These are phyloP conservation scores for Saturnispora besseyi DNA, from an alignment of 805 yeast species.

Conservation along the genomic window DNA sequence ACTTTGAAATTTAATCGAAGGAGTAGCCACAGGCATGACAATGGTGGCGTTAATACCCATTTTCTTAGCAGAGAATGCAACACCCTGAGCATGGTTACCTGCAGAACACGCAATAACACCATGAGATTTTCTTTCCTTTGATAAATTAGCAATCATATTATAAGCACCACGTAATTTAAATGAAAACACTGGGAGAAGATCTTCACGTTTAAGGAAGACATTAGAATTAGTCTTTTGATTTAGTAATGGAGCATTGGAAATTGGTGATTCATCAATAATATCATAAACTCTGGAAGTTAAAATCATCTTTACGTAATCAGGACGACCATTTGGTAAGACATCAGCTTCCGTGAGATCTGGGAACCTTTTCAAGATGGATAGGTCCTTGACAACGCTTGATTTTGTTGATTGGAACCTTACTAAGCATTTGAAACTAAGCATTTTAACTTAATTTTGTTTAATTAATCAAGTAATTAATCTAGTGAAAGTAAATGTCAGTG, in stretches of 20 bases:
- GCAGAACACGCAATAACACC: slow-evolving; percentile 99
- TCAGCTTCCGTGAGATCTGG: slow-evolving; percentile 45
- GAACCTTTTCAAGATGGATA: slow-evolving; percentile 21
- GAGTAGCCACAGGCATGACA: slow-evolving; percentile 97
- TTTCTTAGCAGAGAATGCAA: slow-evolving; percentile 81
- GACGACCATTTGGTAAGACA: slow-evolving; percentile 51
- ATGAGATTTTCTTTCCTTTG: slow-evolving; percentile 50
- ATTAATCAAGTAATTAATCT: too few relatives aligned
- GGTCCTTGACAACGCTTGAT: neutral
- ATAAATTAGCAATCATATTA: slow-evolving; percentile 88
- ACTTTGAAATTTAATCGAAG: slow-evolving; percentile 85
- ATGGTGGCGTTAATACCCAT: slow-evolving; percentile 89
- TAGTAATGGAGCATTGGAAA: slow-evolving; percentile 63
- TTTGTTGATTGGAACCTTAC: slow-evolving; percentile 4
- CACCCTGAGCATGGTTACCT: slow-evolving; percentile 99
- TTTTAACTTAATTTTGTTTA: neutral
- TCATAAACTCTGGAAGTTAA: slow-evolving; percentile 92
- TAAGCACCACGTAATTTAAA: slow-evolving; percentile 97
- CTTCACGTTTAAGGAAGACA: slow-evolving; percentile 82
- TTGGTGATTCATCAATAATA: slow-evolving; percentile 84
- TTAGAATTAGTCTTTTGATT: slow-evolving; percentile 69
- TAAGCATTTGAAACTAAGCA: neutral
- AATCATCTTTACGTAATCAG: slow-evolving; percentile 90
- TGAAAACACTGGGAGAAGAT: slow-evolving; percentile 86
- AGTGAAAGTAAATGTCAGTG: too few relatives aligned